These are phyloP conservation scores for Helminthosporium solani DNA, from an alignment of 2,329 filamentous ascomycete species.

Conservation along the genomic window DNA sequence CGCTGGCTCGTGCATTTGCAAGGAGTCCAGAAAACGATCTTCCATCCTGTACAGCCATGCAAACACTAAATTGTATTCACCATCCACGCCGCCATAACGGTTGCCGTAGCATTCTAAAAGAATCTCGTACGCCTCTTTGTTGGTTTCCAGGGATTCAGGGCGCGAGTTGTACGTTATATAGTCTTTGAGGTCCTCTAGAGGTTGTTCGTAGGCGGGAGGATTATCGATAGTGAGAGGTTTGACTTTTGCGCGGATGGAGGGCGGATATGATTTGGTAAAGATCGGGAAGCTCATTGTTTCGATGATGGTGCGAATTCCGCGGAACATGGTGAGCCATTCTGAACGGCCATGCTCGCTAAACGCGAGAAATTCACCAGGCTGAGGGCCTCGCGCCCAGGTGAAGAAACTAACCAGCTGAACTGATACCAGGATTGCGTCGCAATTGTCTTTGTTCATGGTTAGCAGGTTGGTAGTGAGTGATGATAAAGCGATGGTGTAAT, in stretches of 20 bases:
- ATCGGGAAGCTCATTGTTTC: constrained; percentile 7
- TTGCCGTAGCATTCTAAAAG: constrained; percentile 23
- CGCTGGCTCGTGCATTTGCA: constrained; percentile 23
- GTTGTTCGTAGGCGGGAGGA: constrained; percentile 18
- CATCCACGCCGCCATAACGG: constrained; percentile 23
- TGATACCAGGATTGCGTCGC: constrained; percentile 25
- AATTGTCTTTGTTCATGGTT: constrained; percentile 18
- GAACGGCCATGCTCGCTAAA: constrained; percentile 26
- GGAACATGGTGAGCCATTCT: constrained; percentile 35
- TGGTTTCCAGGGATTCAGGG: constrained; percentile 2
- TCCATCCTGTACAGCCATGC: constrained; percentile 28
- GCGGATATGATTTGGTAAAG: constrained; percentile 13
- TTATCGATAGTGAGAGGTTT: constrained; percentile 14
- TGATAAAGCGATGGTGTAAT: constrained; percentile 25
- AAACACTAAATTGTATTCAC: constrained; percentile 29
- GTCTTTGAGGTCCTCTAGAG: constrained; percentile 18
- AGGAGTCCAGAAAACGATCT: constrained; percentile 23
- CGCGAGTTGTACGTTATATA: constrained; percentile 10
- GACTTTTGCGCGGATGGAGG: constrained; percentile 6
- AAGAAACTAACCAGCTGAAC: constrained; percentile 31
- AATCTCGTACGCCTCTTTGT: constrained; percentile 15
- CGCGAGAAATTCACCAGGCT: constrained; percentile 31
- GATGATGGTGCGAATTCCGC: constrained; percentile 27
- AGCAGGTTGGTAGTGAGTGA: constrained; percentile 8
- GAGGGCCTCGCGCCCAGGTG: constrained; percentile 24